Evolutionary conservation across 805 yeast species (phyloP), one percentile per base, ranked within the genome.

Genomic region (Debaryomyces prosopidis): DNA sequence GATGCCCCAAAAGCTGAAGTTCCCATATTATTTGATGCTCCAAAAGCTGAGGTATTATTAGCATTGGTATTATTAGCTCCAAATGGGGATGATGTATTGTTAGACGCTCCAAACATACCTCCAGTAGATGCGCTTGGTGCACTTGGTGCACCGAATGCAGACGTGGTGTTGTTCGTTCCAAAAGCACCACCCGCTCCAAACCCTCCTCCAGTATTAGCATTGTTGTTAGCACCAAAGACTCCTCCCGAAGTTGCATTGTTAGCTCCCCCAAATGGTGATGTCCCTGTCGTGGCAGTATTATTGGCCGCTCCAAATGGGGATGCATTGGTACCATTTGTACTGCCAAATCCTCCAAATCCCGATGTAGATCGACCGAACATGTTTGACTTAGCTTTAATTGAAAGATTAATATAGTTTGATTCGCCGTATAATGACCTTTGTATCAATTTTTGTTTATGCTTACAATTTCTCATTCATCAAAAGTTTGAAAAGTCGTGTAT

Each of bases 281-380:
- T 23, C 17, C 49, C 44, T 12, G 55, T 43, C 43, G 53, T 54
- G 51, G 41, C 19, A 34, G 44, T 54, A 33, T 46, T 52, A 18
- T 54, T 52, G 17, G 57, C 39, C 10, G 68, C 51, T 32, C 73
- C 73, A 59, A 71, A 69, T 3, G 73, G 69, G 3, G 78, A 63
- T 4, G 55, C 53, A 18, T 62, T 53, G 44, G 56, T 60, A 41
- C 56, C 53, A 35, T 49, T 54, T 16, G 56, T 48, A 36, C 51
- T 41, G 27, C 71, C 69, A 51, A 70, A 75, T 26, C 82, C 82
- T 10, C 82, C 82, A 58, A 79, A 79, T 15, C 83, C 83, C 39
- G 79, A 69, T 11, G 70, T 63, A 17, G 73, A 55, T 39, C 76
- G 59, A 39, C 82, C 80, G 67, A 79, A 79, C 82, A 79, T 70